Conservation (phyloP, 257 asterid species). For the Jaltomata sinuosa region DNA sequence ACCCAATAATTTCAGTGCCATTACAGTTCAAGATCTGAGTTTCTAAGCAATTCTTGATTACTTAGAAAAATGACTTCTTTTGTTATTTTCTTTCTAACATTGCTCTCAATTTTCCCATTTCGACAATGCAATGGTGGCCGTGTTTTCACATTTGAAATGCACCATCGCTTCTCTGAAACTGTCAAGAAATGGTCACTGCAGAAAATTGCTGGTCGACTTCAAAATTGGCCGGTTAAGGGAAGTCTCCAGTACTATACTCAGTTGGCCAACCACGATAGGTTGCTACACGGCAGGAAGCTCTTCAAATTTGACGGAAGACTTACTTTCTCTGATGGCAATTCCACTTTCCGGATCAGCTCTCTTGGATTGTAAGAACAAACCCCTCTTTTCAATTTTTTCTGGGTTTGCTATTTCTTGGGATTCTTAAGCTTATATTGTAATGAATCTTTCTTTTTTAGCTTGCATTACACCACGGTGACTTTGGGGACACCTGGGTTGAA, state of each 20-base stretch:
- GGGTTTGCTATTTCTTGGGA: neutral
- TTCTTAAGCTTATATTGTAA: neutral
- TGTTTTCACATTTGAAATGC: conserved; percentile 61
- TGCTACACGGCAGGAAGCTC: conserved; percentile 34
- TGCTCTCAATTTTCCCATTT: conserved; percentile 13
- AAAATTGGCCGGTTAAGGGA: conserved; percentile 49
- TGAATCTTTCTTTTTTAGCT: too few species aligned
- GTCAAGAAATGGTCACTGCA: conserved; percentile 48
- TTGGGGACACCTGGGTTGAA: conserved; percentile 72
- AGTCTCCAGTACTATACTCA: conserved; percentile 46
- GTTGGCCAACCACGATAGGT: conserved; percentile 46
- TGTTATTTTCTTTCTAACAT: conserved; percentile 10
- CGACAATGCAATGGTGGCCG: conserved; percentile 35
- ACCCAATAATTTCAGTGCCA: neutral
- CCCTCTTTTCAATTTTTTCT: neutral
- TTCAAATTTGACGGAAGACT: conserved; percentile 32
- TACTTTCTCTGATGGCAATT: conserved; percentile 65
- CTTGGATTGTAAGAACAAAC: conserved; percentile 58
- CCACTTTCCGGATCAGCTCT: conserved; percentile 56
- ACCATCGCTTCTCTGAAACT: conserved; percentile 74
- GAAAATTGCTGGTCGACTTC: conserved; percentile 12
- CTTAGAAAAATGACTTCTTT: conserved; percentile 30
- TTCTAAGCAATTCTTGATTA: neutral
- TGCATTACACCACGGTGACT: conserved; percentile 74
- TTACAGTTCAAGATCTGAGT: conserved; percentile 5